Evolutionary conservation across 257 asterid genomes (phyloP).

Genomic region (Dorcoceras hygrometricum): DNA sequence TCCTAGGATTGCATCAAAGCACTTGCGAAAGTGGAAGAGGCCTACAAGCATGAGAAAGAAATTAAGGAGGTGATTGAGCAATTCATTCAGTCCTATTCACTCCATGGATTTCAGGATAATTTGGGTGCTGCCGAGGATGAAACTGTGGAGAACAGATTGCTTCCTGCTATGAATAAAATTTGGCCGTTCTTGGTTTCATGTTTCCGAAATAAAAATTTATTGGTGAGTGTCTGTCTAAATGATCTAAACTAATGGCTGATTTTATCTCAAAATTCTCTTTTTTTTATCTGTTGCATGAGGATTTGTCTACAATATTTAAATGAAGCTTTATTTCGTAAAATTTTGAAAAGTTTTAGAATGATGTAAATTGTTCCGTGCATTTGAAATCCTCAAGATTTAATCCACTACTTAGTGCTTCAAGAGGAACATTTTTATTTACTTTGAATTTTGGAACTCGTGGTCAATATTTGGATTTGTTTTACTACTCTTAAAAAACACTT

Average conservation of each 20-base stretch:
- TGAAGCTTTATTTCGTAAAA: background rate
- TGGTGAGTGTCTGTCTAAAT: constrained; percentile 41
- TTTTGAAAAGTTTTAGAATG: background rate
- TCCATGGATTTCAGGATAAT: constrained; percentile 60
- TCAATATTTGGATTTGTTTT: background rate
- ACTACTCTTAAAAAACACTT: too few species aligned
- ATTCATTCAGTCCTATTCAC: constrained; percentile 40
- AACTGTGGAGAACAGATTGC: constrained; percentile 70
- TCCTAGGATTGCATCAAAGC: constrained; percentile 66
- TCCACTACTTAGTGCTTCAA: background rate
- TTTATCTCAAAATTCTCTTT: background rate
- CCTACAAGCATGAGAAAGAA: constrained; percentile 71
- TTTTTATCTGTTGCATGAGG: background rate
- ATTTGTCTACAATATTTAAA: background rate
- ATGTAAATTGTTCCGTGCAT: background rate
- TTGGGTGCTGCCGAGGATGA: constrained; percentile 73
- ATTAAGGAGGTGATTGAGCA: constrained; percentile 63
- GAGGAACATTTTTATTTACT: too few species aligned
- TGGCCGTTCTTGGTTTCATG: constrained; percentile 93
- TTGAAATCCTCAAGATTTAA: background rate
- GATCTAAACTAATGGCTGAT: constrained; percentile 1
- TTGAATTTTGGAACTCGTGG: background rate
- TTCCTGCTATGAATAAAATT: constrained; percentile 93
- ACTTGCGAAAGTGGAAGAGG: constrained; percentile 79
- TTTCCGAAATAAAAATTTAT: constrained; percentile 67